Evolutionary conservation across 495 filamentous ascomycete genomes (phyloP).

Genomic region (Talaromyces stipitatus): DNA sequence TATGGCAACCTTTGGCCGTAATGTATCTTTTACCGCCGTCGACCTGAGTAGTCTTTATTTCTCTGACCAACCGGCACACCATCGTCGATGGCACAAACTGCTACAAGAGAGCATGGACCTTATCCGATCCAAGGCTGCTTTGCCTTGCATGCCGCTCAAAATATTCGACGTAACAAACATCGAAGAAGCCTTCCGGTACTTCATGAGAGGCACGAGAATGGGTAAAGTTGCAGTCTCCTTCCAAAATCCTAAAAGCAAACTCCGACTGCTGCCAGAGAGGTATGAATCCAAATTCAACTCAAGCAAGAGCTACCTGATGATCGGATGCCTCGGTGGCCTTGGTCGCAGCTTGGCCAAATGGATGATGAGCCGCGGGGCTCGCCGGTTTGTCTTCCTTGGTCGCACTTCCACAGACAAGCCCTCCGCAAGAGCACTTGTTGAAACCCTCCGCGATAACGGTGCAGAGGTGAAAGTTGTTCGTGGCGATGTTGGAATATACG

Average conservation of each 20-base stretch:
- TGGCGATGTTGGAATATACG: constrained; percentile 17
- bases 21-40: too few relatives aligned
- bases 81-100: too few relatives aligned
- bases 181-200: too few relatives aligned
- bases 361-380: constrained; percentile 53
- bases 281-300: constrained; percentile 26
- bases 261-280: constrained; percentile 5
- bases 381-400: constrained; percentile 43
- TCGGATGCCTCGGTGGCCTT: constrained; percentile 50
- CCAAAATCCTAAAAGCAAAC: constrained; percentile 18
- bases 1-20: too few relatives aligned
- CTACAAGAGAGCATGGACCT: too few relatives aligned
- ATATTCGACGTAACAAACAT: too few relatives aligned
- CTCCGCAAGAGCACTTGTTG: constrained; percentile 8
- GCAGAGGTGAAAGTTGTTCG: constrained; percentile 17
- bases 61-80: too few relatives aligned
- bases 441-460: constrained; percentile 13
- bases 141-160: too few relatives aligned
- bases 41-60: too few relatives aligned
- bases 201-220: too few relatives aligned
- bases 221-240: neutral
- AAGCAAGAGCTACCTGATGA: constrained; percentile 31
- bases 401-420: constrained; percentile 19
- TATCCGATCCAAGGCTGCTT: too few relatives aligned
- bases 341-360: constrained; percentile 51